Percentiles rank a stretch among this genome's conserved stretches.
Evolutionary conservation across 2,329 filamentous ascomycete genomes (phyloP).

Genomic region (Cadophora malorum): DNA sequence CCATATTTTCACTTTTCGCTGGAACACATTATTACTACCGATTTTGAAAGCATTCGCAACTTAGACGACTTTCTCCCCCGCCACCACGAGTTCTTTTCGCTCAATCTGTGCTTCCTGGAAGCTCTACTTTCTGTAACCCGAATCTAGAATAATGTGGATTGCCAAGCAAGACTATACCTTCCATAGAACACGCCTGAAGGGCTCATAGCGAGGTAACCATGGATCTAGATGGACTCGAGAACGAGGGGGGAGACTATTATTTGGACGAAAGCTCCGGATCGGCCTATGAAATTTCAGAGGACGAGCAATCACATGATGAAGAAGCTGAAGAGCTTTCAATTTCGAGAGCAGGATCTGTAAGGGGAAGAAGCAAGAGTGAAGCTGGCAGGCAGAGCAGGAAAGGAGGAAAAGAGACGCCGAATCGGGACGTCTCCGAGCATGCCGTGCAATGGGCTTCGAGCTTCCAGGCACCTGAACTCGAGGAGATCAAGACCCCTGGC

Average conservation of each 20-base stretch:
- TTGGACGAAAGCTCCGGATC: conserved; percentile 41
- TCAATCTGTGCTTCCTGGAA: not conserved
- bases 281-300: conserved; percentile 39
- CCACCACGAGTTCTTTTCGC: not conserved
- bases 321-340: not conserved
- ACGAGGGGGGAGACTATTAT: conserved; percentile 7
- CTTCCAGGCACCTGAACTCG: conserved; percentile 37
- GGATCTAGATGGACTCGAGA: conserved; percentile 33
- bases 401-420: not conserved
- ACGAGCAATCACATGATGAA: conserved; percentile 32
- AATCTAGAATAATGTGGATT: conserved; percentile 31
- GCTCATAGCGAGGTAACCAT: conserved; percentile 23
- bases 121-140: not conserved
- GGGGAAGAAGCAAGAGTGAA: conserved; percentile 7
- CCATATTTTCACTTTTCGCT: conserved; percentile 2
- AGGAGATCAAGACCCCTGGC: conserved; percentile 36
- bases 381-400: not conserved
- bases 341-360: conserved; percentile 24
- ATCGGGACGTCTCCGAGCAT: conserved; percentile 27
- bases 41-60: not conserved
- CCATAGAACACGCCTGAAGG: conserved; percentile 33
- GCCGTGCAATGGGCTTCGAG: conserved; percentile 40
- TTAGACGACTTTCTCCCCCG: not conserved
- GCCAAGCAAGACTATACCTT: conserved; percentile 19
- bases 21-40: not conserved